Percentiles rank a stretch among this genome's conserved stretches.
Evolutionary conservation across 768 basidiomycete genomes (phyloP).

Genomic region (Mycena rebaudengoi): DNA sequence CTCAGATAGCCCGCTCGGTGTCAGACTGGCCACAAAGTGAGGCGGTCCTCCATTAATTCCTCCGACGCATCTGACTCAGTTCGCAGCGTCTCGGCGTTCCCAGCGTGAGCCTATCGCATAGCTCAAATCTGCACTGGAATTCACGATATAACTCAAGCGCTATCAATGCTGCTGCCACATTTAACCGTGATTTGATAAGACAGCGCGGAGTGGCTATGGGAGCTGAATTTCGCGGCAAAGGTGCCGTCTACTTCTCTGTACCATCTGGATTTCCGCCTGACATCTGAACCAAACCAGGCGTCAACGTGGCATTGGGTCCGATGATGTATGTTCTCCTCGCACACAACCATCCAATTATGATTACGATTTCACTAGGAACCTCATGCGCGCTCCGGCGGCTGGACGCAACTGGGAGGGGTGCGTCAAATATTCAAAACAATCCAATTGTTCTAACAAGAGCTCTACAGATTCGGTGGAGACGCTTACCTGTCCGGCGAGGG

Average conservation of each 20-base stretch:
- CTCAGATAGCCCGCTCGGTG: conserved; percentile 37
- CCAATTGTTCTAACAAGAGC: background rate
- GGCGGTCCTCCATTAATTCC: background rate
- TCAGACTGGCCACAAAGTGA: conserved; percentile 34
- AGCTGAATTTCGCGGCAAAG: conserved; percentile 52
- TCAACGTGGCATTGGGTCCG: conserved; percentile 44
- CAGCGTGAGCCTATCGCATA: conserved; percentile 30
- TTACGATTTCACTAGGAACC: conserved; percentile 21
- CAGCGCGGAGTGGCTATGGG: conserved; percentile 54
- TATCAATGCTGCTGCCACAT: conserved; percentile 42
- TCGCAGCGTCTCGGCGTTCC: conserved; percentile 35
- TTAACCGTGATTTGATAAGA: conserved; percentile 47
- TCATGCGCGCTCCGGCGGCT: conserved; percentile 36
- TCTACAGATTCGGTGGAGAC: conserved; percentile 41
- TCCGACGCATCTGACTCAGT: background rate
- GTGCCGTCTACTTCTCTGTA: conserved; percentile 25
- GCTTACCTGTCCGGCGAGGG: conserved; percentile 49
- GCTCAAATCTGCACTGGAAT: background rate
- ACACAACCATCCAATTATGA: background rate
- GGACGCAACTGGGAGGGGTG: conserved; percentile 43
- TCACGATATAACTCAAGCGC: conserved; percentile 20
- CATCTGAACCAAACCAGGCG: conserved; percentile 21
- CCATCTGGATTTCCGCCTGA: conserved; percentile 2
- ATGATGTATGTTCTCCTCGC: conserved; percentile 29
- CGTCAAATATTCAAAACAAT: conserved; percentile 13